Evolutionary conservation across 768 basidiomycete genomes (phyloP).

Genomic region (Exidia glandulosa): DNA sequence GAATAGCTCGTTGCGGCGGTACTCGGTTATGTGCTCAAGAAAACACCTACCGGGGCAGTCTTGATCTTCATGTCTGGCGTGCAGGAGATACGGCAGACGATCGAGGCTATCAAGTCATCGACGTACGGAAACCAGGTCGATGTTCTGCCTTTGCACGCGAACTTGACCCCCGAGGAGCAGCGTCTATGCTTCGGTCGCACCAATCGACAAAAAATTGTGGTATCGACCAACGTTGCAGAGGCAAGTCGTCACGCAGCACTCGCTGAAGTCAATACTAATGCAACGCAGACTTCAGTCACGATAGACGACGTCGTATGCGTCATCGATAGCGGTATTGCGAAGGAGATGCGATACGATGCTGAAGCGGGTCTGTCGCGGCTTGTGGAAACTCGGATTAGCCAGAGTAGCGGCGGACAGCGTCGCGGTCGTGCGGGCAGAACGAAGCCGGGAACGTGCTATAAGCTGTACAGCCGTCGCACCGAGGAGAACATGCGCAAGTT

Average conservation of each 20-base stretch:
- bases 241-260: conserved; percentile 31
- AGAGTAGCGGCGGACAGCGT: conserved; percentile 72
- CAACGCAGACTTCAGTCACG: conserved; percentile 71
- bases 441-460: conserved; percentile 73
- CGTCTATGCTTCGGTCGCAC: conserved; percentile 57
- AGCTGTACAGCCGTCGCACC: conserved; percentile 68
- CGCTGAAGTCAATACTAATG: neutral
- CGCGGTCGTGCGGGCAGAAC: conserved; percentile 87
- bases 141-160: conserved; percentile 79
- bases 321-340: conserved; percentile 75
- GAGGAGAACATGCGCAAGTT: conserved; percentile 59
- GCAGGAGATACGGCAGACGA: conserved; percentile 73
- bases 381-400: conserved; percentile 68
- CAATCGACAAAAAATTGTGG: conserved; percentile 70
- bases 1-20: conserved; percentile 53
- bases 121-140: conserved; percentile 28
- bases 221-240: conserved; percentile 87
- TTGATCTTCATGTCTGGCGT: conserved; percentile 88
- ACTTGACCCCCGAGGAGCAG: conserved; percentile 78
- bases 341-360: conserved; percentile 65
- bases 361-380: conserved; percentile 63
- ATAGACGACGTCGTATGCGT: conserved; percentile 85
- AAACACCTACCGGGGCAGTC: conserved; percentile 48
- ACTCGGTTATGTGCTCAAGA: conserved; percentile 49
- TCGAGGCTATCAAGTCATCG: conserved; percentile 40